Evolutionary conservation across 768 basidiomycete genomes (phyloP).

Genomic region (Roridomyces roridus): DNA sequence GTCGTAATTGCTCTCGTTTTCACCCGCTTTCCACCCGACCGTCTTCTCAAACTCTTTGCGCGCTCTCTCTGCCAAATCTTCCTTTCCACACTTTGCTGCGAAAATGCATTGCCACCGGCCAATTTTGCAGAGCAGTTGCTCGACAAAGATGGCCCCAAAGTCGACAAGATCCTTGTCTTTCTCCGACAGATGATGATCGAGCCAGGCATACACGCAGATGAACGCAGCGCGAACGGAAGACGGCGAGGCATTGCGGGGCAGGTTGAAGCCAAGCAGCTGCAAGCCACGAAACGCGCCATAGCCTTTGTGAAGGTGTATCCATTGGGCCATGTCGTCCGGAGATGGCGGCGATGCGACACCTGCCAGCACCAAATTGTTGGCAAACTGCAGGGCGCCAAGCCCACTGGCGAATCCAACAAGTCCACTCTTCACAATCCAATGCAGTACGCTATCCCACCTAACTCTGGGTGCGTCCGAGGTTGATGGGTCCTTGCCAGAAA

Average conservation of each 20-base stretch:
- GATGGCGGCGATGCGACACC: constrained; percentile 8
- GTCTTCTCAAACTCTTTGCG: no score
- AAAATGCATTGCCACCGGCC: no score
- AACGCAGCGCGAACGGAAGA: constrained; percentile 10
- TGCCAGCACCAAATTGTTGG: constrained; percentile 16
- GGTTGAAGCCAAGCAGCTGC: constrained; percentile 6
- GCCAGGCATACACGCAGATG: constrained; percentile 6
- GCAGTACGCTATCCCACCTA: constrained; percentile 1
- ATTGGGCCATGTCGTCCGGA: constrained; percentile 4
- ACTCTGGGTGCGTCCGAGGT: background rate
- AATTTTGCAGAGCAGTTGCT: constrained; percentile 26
- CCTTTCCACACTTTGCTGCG: no score
- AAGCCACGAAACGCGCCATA: constrained; percentile 20
- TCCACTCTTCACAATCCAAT: background rate
- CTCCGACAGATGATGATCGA: background rate
- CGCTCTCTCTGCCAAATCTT: no score
- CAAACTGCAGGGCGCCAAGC: constrained; percentile 23
- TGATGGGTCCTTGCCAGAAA: constrained; percentile 8
- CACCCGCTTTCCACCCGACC: no score
- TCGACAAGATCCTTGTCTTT: constrained; percentile 5
- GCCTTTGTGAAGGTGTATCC: constrained; percentile 16
- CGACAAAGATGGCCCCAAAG: constrained; percentile 18
- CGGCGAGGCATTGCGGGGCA: background rate
- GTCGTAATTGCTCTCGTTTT: no score
- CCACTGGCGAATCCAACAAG: constrained; percentile 13